Evolutionary conservation across 805 yeast species (phyloP), one percentile per base, ranked within the genome.

Genomic region (Nakazawaea holstii): DNA sequence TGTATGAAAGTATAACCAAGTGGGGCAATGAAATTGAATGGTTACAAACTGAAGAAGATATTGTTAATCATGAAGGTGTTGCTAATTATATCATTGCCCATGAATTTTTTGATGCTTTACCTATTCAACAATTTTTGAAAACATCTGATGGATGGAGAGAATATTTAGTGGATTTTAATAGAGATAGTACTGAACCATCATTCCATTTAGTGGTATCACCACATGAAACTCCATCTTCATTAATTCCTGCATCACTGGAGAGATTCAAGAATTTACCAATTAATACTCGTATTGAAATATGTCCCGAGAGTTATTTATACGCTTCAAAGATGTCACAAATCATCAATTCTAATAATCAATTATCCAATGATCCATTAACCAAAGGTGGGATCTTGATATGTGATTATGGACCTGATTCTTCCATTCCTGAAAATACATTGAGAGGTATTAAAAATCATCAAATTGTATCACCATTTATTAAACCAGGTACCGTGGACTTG

Each of bases 81-180:
- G 59, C 87, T 38, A 84, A 85, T 50, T 87, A 78, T 59, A 70
- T 86, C 5, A 60, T 88, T 46, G 94, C 95, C 0, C 96, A 88
- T 59, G 96, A 88, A 61, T 88, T 88, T 57, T 88, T 84, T 59
- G 96, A 88, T 64, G 95, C 96, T 0, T 67, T 88, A 48, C 95
- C 96, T 0, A 80, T 88, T 24, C 80, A 83, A 53, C 76, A 82
- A 52, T 87, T 84, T 58, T 72, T 74, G 45, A 75, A 73, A 52
- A 80, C 84, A 0, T 68, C 70, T 14, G 64, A 79, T 13, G 92
- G 92, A 0, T 88, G 96, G 96, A 69, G 91, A 53, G 96, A 88
- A 59, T 69, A 77, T 24, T 54, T 84, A 35, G 94, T 88, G 30
- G 92, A 85, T 60, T 76, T 59, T 50, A 66, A 49, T 65, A 67